These are phyloP conservation scores for Pyronema omphalodes DNA, from an alignment of 495 filamentous ascomycete species.

Conservation along the genomic window DNA sequence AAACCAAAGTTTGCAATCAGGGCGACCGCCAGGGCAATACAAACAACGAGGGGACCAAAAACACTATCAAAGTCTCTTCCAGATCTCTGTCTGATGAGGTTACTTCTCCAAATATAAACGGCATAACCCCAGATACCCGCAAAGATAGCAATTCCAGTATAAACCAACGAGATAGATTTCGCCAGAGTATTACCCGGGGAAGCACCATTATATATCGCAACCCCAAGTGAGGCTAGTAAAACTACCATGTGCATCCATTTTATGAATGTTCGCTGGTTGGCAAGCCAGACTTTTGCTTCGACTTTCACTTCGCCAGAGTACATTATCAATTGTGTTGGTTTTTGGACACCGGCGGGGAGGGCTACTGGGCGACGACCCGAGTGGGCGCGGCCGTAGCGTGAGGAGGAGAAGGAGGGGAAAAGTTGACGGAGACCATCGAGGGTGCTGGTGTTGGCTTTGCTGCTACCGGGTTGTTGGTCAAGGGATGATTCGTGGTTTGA, in stretches of 20 bases:
- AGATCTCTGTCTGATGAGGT: constrained; percentile 65
- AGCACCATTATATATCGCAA: constrained; percentile 76
- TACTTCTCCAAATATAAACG: constrained; percentile 54
- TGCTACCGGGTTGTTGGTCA: constrained; percentile 7
- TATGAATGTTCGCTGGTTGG: constrained; percentile 91
- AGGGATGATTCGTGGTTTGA: constrained; percentile 9
- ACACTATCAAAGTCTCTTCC: constrained; percentile 84
- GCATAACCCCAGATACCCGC: constrained; percentile 73
- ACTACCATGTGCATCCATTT: constrained; percentile 93
- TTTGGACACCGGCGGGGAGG: constrained; percentile 68
- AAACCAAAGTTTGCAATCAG: constrained; percentile 78
- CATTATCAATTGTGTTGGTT: constrained; percentile 76
- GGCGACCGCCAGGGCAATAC: constrained; percentile 56
- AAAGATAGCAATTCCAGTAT: constrained; percentile 65
- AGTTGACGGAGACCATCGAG: constrained; percentile 33
- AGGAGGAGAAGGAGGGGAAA: constrained; percentile 57
- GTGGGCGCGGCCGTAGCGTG: constrained; percentile 36
- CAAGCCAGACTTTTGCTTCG: constrained; percentile 95
- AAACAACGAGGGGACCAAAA: constrained; percentile 67
- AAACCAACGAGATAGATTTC: constrained; percentile 55
- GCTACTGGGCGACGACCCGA: constrained; percentile 12
- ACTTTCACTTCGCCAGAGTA: constrained; percentile 77
- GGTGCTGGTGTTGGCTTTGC: constrained; percentile 10
- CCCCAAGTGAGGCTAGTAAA: constrained; percentile 59
- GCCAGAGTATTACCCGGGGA: constrained; percentile 52